Evolutionary conservation across 345 rosid species (phyloP), one percentile per base, ranked within the genome.

Genomic region (Erysimum cheiranthoides): DNA sequence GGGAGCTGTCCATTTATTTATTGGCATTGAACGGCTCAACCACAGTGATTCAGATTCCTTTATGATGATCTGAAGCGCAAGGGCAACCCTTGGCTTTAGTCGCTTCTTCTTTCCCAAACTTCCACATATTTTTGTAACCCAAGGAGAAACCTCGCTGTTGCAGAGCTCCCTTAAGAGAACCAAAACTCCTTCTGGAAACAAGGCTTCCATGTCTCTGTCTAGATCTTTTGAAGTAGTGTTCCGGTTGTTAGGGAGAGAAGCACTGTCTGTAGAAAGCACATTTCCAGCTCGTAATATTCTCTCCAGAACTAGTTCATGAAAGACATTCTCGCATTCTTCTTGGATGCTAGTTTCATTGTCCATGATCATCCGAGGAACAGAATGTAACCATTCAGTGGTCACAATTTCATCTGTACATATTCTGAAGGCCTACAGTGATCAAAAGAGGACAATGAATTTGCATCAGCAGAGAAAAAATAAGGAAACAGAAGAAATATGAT

Each of bases 311-410:
- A 95, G 80, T 82, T 95, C 97, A 53, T 84, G 75, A 81, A 95
- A 95, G 88, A 95, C 78, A 61, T 80, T 92, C 84, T 92, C 97
- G 49, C 99, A 89, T 81, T 92, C 97, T 84, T 90, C 97, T 78
- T 95, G 99, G 75, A 95, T 87, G 84, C 90, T 95, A 42, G 91
- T 72, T 80, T 95, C 99, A 66, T 88, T 92, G 79, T 95, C 97
- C 71, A 86, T 66, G 73, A 92, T 82, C 80, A 89, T 80, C 74
- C 93, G 89, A 25, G 99, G 97, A 73, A 95, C 85, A 65, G 93
- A 87, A 79, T 89, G 95, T 51, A 95, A 86, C 99, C 99, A 90
- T 82, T 95, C 97, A n/a, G 34, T 74, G 18, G 80, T 83, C 40
- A 90, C 91, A 78, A 49, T 78, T 81, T 81, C 84, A 76, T 95